These are phyloP conservation scores for Lachancea lanzarotensis DNA, from an alignment of 805 yeast species.

Conservation along the genomic window DNA sequence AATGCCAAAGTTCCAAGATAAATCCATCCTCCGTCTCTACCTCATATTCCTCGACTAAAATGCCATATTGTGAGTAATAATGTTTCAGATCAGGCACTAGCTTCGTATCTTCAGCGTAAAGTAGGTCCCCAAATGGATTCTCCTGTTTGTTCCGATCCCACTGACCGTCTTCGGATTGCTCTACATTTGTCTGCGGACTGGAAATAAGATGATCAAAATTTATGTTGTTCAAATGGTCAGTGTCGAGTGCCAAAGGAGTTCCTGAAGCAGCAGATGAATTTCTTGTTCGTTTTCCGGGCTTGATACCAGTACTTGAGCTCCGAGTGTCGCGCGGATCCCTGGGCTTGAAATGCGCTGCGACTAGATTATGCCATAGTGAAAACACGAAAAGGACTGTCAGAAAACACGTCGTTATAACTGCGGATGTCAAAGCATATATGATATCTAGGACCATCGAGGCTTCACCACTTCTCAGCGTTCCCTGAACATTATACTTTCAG, in stretches of 20 bases:
- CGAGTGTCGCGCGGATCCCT: slow-evolving; percentile 28
- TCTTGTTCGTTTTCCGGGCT: slow-evolving; percentile 10
- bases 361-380: slow-evolving; percentile 28
- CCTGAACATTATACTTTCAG: no score
- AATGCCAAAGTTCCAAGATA: slow-evolving; percentile 55
- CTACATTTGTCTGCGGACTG: slow-evolving; percentile 9
- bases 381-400: slow-evolving; percentile 23
- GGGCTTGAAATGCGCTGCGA: slow-evolving; percentile 20
- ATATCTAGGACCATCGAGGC: background rate
- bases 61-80: slow-evolving; percentile 57
- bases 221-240: slow-evolving; percentile 22
- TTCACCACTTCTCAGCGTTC: background rate
- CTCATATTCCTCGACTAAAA: slow-evolving; percentile 51
- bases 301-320: slow-evolving; percentile 19
- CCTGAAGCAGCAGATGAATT: slow-evolving; percentile 16
- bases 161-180: background rate
- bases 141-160: slow-evolving; percentile 7
- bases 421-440: slow-evolving; percentile 9
- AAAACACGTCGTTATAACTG: slow-evolving; percentile 18
- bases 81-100: slow-evolving; percentile 54
- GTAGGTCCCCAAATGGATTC: slow-evolving; percentile 26
- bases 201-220: slow-evolving; percentile 29
- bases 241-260: slow-evolving; percentile 13
- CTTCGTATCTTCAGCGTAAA: slow-evolving; percentile 24
- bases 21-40: slow-evolving; percentile 78